Conservation (phyloP, 108 stramenopile genomes). For the Phaeodactylum tricornutum region DNA sequence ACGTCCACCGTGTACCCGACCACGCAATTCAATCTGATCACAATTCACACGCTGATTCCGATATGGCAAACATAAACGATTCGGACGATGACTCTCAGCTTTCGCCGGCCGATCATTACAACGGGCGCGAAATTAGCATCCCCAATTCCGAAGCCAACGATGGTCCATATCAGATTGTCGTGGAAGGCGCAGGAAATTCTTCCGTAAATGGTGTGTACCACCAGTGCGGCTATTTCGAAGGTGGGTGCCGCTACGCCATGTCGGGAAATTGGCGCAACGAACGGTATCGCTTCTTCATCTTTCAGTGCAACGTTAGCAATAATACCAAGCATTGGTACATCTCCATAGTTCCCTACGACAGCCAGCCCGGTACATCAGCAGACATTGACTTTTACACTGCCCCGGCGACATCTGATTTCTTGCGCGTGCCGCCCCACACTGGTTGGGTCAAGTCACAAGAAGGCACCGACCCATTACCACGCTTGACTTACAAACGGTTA, state of each 20-base stretch:
- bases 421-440: conserved; percentile 20
- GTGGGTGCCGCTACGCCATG: conserved; percentile 48
- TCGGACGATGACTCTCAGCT: conserved; percentile 62
- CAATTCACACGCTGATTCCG: conserved; percentile 42
- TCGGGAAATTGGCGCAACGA: conserved; percentile 40
- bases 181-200: conserved; percentile 59
- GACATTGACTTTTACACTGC: conserved; percentile 85
- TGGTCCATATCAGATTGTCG: conserved; percentile 19
- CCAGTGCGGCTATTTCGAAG: conserved; percentile 48
- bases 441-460: conserved; percentile 40
- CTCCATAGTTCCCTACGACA: conserved; percentile 63
- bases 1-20: conserved; percentile 2
- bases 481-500: too few species aligned
- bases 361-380: conserved; percentile 62
- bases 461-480: conserved; percentile 31
- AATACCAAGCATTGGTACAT: conserved; percentile 85
- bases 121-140: too few species aligned
- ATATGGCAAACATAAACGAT: conserved; percentile 47
- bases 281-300: conserved; percentile 33
- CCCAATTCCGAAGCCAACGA: conserved; percentile 12
- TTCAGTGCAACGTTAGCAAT: conserved; percentile 77
- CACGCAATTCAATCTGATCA: conserved; percentile 16
- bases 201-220: conserved; percentile 71
- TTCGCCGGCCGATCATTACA: conserved; percentile 17
- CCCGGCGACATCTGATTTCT: conserved; percentile 15